Conservation (phyloP, 305 asterid genomes). For the Euphrasia arctica region DNA sequence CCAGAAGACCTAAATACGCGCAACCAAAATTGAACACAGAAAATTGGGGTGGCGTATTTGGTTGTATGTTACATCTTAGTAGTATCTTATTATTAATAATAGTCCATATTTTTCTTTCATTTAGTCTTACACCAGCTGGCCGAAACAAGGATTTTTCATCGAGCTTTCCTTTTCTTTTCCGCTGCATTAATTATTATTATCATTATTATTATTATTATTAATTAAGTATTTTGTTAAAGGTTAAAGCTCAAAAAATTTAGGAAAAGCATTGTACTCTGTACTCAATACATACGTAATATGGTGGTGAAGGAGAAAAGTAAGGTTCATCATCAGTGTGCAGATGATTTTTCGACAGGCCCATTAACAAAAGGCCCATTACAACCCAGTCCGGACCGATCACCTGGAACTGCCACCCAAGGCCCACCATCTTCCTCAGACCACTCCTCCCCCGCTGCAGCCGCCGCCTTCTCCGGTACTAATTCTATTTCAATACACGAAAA, state of each 20-base stretch:
- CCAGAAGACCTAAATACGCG: slow-evolving; percentile 1
- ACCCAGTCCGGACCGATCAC: slow-evolving; percentile 29
- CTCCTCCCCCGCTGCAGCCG: slow-evolving; percentile 23
- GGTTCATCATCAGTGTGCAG: slow-evolving; percentile 27
- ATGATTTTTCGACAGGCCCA: slow-evolving; percentile 27
- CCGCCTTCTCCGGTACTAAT: slow-evolving; percentile 29
- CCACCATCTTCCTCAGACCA: slow-evolving; percentile 42
- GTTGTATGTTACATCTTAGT: slow-evolving; percentile 10
- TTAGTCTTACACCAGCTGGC: neutral
- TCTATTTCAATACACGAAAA: neutral
- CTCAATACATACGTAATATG: too few species aligned
- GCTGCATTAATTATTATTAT: neutral
- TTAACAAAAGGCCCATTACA: slow-evolving; percentile 22
- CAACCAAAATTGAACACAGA: slow-evolving; percentile 8
- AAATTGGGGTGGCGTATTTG: slow-evolving; percentile 18
- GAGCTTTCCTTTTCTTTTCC: slow-evolving; percentile 16
- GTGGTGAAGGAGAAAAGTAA: slow-evolving; percentile 26
- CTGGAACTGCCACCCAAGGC: slow-evolving; percentile 32
- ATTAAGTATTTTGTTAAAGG: neutral
- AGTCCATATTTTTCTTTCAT: too few species aligned
- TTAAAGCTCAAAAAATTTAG: neutral
- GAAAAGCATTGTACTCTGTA: neutral
- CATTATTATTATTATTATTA: neutral
- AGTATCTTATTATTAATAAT: too few species aligned
- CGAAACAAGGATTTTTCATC: slow-evolving; percentile 13